Conservation (phyloP, 1,284 basidiomycete genomes). For the Amylostereum areolatum region DNA sequence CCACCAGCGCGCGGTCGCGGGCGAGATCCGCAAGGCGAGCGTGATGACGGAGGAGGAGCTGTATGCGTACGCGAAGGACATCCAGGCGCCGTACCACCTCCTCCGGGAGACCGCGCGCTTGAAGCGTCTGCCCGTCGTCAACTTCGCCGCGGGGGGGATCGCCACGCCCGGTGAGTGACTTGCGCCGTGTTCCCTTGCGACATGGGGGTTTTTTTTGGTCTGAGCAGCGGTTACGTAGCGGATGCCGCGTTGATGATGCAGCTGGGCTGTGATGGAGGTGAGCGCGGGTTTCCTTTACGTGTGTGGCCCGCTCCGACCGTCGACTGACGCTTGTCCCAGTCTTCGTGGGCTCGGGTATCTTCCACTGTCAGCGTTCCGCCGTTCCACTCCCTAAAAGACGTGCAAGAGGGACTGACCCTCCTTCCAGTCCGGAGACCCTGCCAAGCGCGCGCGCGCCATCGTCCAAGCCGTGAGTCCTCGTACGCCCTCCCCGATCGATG, state of each 20-base stretch:
- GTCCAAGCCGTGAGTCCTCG: constrained; percentile 76
- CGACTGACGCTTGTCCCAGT: constrained; percentile 37
- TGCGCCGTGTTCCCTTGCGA: neutral
- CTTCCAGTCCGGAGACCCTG: constrained; percentile 83
- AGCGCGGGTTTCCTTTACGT: constrained; percentile 19
- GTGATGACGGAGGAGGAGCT: constrained; percentile 94
- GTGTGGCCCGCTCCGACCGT: constrained; percentile 8
- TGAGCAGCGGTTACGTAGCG: constrained; percentile 35
- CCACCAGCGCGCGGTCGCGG: constrained; percentile 80
- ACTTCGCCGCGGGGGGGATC: constrained; percentile 94
- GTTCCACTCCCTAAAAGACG: too few species aligned
- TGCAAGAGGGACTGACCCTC: neutral
- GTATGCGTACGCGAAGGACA: constrained; percentile 90
- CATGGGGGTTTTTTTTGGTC: constrained; percentile 4
- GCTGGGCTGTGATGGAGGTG: constrained; percentile 95
- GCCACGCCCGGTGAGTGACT: constrained; percentile 78
- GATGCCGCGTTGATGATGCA: constrained; percentile 99
- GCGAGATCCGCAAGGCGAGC: constrained; percentile 83
- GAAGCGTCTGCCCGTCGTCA: constrained; percentile 91
- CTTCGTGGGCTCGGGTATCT: constrained; percentile 94
- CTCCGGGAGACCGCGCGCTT: constrained; percentile 94
- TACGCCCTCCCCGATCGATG: neutral
- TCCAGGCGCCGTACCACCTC: constrained; percentile 94
- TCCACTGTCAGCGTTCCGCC: constrained; percentile 58
- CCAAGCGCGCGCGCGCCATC: constrained; percentile 92